Evolutionary conservation across 2,329 filamentous ascomycete species (phyloP).

Genomic region (Tolypocladium tundrense): DNA sequence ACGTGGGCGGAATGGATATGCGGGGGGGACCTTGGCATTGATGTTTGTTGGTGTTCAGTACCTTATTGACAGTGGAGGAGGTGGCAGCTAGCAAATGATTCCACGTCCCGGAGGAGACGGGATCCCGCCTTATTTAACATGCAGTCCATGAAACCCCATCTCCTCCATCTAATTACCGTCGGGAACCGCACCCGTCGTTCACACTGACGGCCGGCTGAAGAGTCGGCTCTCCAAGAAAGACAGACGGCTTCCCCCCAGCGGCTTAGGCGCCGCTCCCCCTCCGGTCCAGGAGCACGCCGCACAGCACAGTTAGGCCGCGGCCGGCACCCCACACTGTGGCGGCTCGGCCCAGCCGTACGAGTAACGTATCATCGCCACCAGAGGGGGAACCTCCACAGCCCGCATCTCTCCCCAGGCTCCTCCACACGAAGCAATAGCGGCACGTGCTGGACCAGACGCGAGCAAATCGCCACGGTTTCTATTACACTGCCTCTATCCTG

Average conservation of each 20-base stretch:
- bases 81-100: background rate
- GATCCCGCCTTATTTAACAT: background rate
- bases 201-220: background rate
- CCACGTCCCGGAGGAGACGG: background rate
- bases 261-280: background rate
- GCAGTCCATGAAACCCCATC: background rate
- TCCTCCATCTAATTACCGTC: background rate
- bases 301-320: background rate
- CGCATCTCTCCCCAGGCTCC: background rate
- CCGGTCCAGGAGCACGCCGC: background rate
- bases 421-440: background rate
- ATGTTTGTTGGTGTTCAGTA: background rate
- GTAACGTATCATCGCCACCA: constrained; percentile 6
- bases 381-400: background rate
- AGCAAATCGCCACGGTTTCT: background rate
- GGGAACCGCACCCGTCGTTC: background rate
- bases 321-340: background rate
- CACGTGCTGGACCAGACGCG: too few relatives aligned
- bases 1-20: background rate
- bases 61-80: background rate
- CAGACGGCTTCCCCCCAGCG: background rate
- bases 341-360: background rate
- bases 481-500: background rate
- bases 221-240: background rate
- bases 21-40: background rate